Base-by-base conservation (phyloP, 2,329 filamentous ascomycete genomes). In the Aspergillus candidus region DNA sequence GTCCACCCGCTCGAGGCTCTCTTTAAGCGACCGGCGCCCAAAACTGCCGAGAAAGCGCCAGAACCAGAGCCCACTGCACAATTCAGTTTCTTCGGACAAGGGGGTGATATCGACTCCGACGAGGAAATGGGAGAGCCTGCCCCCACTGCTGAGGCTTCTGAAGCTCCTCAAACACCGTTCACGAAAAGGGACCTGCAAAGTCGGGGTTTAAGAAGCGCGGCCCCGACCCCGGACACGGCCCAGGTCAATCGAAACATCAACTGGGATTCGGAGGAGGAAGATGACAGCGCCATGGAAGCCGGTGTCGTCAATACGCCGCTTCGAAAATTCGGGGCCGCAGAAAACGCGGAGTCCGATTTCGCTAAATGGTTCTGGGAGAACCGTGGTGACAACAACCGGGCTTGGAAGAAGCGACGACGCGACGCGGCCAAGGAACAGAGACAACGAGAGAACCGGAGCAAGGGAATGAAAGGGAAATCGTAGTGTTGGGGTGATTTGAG, bases 221-320 rank as follows among this genome's bases (percentile, higher is more conserved):
- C 93, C 2, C 93, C 93, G 0, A 98, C 93, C 0, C 93, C 93
- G 0, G 93, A 98, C 61, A 97, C 93, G 0, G 88, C 88, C 2
- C 82, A 89, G 47, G 82, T 86, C 2, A 81, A 51, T 43, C 63
- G 61, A 27, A 61, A 46, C 35, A 61, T 57, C 35, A 58, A 66
- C 27, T 61, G 60, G 59, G 55, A 54, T 6, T 50, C 50, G 5
- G 8, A 22, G 13, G 43, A 40, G 13, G 43, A 40, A 6, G 27
- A 54, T 13, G 42, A 48, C 4, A 54, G 60, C 11, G 44, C 49
- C 5, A 48, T 51, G 40, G 51, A 54, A 14, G 49, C 55, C n/a
- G 57, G 63, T 32, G 58, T 54, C 31, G 43, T 57, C 33, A 48
- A 52, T 52, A 61, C 53, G 18, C 58, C 54, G 6, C 55, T 56